Evolutionary conservation across 2,329 filamentous ascomycete genomes (phyloP).

Genomic region (Colletotrichum limetticola): DNA sequence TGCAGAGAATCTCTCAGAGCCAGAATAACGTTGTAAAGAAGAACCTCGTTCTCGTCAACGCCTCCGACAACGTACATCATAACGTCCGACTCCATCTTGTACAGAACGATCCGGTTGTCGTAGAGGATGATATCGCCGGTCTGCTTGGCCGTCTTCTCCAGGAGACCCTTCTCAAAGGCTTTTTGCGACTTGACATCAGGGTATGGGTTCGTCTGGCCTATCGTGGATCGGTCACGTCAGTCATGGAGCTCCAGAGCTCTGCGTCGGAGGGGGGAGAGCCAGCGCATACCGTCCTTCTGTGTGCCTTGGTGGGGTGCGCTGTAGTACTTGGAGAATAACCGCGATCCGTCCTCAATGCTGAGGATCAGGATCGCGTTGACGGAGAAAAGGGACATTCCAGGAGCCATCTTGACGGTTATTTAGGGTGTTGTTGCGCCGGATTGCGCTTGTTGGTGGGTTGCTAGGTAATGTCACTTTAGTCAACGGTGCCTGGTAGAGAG

Average conservation of each 20-base stretch:
- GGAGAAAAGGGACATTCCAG: constrained; percentile 79
- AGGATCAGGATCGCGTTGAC: constrained; percentile 83
- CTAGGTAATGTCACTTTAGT: constrained; percentile 20
- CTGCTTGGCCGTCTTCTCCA: constrained; percentile 97
- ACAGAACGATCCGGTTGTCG: constrained; percentile 95
- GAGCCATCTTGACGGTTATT: constrained; percentile 66
- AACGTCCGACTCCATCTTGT: constrained; percentile 97
- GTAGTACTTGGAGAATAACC: constrained; percentile 91
- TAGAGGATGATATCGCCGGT: constrained; percentile 96
- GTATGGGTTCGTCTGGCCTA: constrained; percentile 67
- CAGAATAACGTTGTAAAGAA: constrained; percentile 94
- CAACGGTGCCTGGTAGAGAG: constrained; percentile 31
- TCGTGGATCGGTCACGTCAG: not conserved
- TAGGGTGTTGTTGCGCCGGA: constrained; percentile 24
- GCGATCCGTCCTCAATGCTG: constrained; percentile 86
- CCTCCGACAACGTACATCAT: constrained; percentile 95
- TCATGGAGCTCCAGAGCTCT: constrained; percentile 1
- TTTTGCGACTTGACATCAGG: constrained; percentile 93
- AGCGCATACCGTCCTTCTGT: constrained; percentile 39
- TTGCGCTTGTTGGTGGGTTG: constrained; percentile 25
- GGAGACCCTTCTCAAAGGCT: constrained; percentile 93
- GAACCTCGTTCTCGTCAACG: constrained; percentile 94
- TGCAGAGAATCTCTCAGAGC: constrained; percentile 91
- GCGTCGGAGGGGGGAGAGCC: constrained; percentile 20
- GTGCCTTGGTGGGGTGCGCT: constrained; percentile 60